Percentiles rank a stretch among this genome's conserved stretches.
These are phyloP conservation scores for Globisporangium camurandrum DNA, from an alignment of 352 stramenopile species.

Conservation along the genomic window DNA sequence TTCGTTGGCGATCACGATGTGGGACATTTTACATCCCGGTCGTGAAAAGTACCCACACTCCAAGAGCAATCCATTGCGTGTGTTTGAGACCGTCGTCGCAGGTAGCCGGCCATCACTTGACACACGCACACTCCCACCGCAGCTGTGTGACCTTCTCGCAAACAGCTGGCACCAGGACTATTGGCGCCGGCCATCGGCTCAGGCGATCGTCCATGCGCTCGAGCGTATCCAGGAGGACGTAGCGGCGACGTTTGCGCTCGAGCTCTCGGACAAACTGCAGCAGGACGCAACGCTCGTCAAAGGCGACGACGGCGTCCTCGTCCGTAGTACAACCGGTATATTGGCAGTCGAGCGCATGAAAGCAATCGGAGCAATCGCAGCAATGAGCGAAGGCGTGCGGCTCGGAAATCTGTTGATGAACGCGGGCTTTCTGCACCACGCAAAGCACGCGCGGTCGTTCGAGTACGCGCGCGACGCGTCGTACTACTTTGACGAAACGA, in stretches of 20 bases:
- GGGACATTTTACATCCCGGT: slow-evolving; percentile 35
- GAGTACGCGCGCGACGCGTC: slow-evolving; percentile 11
- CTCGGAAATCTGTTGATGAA: slow-evolving; percentile 33
- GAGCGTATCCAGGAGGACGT: slow-evolving; percentile 23
- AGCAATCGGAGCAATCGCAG: slow-evolving; percentile 6
- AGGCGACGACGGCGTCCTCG: slow-evolving; percentile 1
- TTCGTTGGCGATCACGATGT: slow-evolving; percentile 41
- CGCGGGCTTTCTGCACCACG: slow-evolving; percentile 23
- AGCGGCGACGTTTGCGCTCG: slow-evolving; percentile 14
- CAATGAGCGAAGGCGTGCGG: slow-evolving; percentile 20
- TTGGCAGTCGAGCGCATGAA: slow-evolving; percentile 14
- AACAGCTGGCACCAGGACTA: slow-evolving; percentile 21
- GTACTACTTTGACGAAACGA: slow-evolving; percentile 27
- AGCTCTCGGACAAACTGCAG: slow-evolving; percentile 15
- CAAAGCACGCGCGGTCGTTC: slow-evolving; percentile 21
- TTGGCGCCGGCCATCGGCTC: slow-evolving; percentile 10
- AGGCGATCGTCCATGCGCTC: slow-evolving; percentile 21
- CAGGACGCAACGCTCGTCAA: slow-evolving; percentile 5
- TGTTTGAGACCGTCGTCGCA: slow-evolving; percentile 25
- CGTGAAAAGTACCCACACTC: slow-evolving; percentile 16
- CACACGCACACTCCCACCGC: slow-evolving; percentile 10
- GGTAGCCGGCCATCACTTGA: slow-evolving; percentile 21
- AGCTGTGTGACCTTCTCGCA: slow-evolving; percentile 19
- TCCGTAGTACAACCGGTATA: slow-evolving; percentile 19
- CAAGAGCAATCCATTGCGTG: slow-evolving; percentile 14